phyloP scores from a whole-genome alignment of 1,284 basidiomycete genomes.

The Moesziomyces aphidis region DNA sequence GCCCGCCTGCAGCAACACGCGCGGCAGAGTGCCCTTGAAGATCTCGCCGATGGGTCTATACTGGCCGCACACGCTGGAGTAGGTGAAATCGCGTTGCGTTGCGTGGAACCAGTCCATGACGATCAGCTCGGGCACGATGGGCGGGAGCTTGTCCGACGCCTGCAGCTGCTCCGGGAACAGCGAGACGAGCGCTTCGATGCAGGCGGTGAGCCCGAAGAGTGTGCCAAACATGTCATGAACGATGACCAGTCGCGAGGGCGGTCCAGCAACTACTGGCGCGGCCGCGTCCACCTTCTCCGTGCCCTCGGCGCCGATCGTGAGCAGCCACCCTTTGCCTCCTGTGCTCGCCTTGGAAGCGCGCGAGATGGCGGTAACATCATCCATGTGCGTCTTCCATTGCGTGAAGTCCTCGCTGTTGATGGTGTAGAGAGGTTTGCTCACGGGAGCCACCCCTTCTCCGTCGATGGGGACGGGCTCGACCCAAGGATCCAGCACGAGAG shows the following conservation, averaged over 20 bases:
- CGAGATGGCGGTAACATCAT: constrained; percentile 38
- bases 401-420: constrained; percentile 63
- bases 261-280: constrained; percentile 6
- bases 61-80: constrained; percentile 45
- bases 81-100: constrained; percentile 57
- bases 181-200: constrained; percentile 41
- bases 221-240: constrained; percentile 64
- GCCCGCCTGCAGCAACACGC: constrained; percentile 55
- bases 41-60: constrained; percentile 55
- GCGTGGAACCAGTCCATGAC: constrained; percentile 64
- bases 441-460: constrained; percentile 14
- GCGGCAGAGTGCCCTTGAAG: constrained; percentile 53
- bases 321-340: constrained; percentile 44
- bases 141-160: constrained; percentile 23
- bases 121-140: constrained; percentile 53
- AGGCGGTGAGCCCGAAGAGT: constrained; percentile 48
- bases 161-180: constrained; percentile 48
- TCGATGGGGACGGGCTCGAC: constrained; percentile 46
- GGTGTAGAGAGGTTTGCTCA: constrained; percentile 55
- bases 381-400: constrained; percentile 56
- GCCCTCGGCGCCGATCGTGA: constrained; percentile 50
- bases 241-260: constrained; percentile 39
- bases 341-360: constrained; percentile 30
- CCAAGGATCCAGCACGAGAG: constrained; percentile 55
- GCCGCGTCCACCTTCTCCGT: constrained; percentile 24